A percentile compares a stretch with the other conserved stretches of the same genome.
phyloP scores from a whole-genome alignment of 768 basidiomycete genomes.

The Russula compacta region DNA sequence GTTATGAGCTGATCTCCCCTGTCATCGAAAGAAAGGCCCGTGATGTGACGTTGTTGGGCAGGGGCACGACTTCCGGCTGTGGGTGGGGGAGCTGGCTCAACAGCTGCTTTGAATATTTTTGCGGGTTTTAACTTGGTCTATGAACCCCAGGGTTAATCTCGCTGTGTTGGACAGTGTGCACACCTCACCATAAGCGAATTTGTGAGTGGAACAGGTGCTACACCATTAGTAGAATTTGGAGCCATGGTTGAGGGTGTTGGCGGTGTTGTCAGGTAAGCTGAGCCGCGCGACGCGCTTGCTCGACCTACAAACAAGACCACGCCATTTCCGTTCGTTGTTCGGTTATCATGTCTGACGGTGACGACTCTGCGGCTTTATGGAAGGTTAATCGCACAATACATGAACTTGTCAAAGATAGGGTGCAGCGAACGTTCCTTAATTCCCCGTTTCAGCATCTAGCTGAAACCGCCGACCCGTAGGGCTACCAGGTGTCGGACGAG shows the following conservation, averaged over 20 bases:
- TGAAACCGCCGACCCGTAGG: constrained; percentile 43
- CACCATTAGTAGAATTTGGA: constrained; percentile 2
- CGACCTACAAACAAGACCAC: constrained; percentile 31
- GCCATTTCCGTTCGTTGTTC: constrained; percentile 22
- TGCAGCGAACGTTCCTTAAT: constrained; percentile 31
- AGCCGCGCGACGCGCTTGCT: background rate
- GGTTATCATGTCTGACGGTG: constrained; percentile 50
- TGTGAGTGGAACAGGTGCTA: constrained; percentile 20
- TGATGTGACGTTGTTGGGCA: constrained; percentile 51
- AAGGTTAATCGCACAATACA: constrained; percentile 94
- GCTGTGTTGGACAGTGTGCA: background rate
- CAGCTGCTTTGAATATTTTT: constrained; percentile 75
- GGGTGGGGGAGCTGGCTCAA: constrained; percentile 50
- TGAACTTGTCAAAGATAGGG: constrained; percentile 92
- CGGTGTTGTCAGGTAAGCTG: background rate
- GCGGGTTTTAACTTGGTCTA: constrained; percentile 78
- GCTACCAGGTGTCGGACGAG: constrained; percentile 88
- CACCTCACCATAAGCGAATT: constrained; percentile 27
- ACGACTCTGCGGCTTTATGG: constrained; percentile 87
- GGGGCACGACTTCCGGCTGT: constrained; percentile 32
- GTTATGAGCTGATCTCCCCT: constrained; percentile 80
- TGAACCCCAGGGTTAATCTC: background rate
- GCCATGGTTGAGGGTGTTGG: constrained; percentile 6
- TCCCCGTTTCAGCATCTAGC: constrained; percentile 11
- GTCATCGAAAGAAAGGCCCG: constrained; percentile 86